Evolutionary conservation across 768 basidiomycete genomes (phyloP).

Genomic region (Boletales sp.): DNA sequence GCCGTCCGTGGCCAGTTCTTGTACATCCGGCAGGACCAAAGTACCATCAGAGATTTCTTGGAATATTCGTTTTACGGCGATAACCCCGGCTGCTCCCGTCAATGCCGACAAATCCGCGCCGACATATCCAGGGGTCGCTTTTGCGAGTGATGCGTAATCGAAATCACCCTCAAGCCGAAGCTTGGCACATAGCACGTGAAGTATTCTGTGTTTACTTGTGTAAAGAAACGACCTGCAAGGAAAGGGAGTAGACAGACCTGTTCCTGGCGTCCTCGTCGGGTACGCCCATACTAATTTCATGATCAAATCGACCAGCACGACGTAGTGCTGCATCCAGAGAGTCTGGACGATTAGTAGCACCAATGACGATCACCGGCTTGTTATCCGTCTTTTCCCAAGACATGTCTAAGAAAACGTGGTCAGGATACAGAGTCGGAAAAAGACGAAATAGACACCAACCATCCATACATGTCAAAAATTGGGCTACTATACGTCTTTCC

Average conservation of each 20-base stretch:
- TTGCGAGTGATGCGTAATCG: constrained; percentile 80
- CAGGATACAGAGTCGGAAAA: too few relatives aligned
- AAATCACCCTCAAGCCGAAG: constrained; percentile 86
- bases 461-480: constrained; percentile 98
- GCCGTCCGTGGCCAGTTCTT: constrained; percentile 12
- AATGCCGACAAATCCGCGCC: constrained; percentile 91
- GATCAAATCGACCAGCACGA: constrained; percentile 92
- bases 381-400: constrained; percentile 94
- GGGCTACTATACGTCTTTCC: constrained; percentile 96
- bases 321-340: constrained; percentile 91
- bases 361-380: constrained; percentile 91
- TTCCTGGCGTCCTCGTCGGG: constrained; percentile 89
- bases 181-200: constrained; percentile 80
- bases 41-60: constrained; percentile 68
- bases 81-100: constrained; percentile 90
- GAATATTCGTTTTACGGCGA: constrained; percentile 96
- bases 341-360: constrained; percentile 95
- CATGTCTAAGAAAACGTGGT: constrained; percentile 59
- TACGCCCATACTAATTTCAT: constrained; percentile 97
- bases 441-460: constrained; percentile 48
- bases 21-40: constrained; percentile 48
- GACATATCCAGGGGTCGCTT: constrained; percentile 95
- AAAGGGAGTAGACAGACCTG: constrained; percentile 54
- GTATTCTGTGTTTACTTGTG: constrained; percentile 53
- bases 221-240: neutral